Evolutionary conservation across 345 rosid genomes (phyloP).

Genomic region (Balakata baccata): DNA sequence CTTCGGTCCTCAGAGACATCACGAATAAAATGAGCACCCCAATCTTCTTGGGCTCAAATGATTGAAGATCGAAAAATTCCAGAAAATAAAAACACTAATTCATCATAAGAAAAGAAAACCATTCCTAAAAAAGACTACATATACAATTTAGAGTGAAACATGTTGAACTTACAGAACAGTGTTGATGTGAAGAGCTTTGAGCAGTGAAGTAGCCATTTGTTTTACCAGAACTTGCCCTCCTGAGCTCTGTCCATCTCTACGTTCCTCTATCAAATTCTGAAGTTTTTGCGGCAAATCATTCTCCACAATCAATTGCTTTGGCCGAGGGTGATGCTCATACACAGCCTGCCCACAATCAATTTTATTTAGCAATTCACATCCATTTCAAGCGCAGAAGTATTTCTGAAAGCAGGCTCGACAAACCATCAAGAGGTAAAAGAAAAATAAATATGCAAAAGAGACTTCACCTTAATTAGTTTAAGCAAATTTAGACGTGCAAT

Average conservation of each 20-base stretch:
- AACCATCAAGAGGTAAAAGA: too few species aligned
- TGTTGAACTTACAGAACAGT: constrained; percentile 57
- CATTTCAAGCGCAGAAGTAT: not conserved
- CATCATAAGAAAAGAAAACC: not conserved
- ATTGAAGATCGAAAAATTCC: too few species aligned
- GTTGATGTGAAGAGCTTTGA: constrained; percentile 91
- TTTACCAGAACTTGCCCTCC: constrained; percentile 97
- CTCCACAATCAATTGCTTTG: constrained; percentile 95
- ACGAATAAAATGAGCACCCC: too few species aligned
- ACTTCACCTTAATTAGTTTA: constrained; percentile 76
- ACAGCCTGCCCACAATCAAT: constrained; percentile 56
- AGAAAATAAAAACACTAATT: too few species aligned
- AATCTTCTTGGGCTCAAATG: too few species aligned
- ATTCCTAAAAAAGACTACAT: constrained; percentile 23
- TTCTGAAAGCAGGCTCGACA: too few species aligned
- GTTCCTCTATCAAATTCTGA: constrained; percentile 83
- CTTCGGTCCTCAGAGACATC: too few species aligned
- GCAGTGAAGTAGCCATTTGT: constrained; percentile 97
- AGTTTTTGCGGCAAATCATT: constrained; percentile 84
- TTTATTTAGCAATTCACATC: not conserved
- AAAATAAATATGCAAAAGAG: too few species aligned
- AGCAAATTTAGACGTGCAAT: constrained; percentile 93
- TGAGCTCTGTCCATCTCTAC: constrained; percentile 91
- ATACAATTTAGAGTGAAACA: constrained; percentile 13
- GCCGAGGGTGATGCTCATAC: constrained; percentile 97